Conservation (phyloP, 768 basidiomycete genomes). For the Mycena belliarum region DNA sequence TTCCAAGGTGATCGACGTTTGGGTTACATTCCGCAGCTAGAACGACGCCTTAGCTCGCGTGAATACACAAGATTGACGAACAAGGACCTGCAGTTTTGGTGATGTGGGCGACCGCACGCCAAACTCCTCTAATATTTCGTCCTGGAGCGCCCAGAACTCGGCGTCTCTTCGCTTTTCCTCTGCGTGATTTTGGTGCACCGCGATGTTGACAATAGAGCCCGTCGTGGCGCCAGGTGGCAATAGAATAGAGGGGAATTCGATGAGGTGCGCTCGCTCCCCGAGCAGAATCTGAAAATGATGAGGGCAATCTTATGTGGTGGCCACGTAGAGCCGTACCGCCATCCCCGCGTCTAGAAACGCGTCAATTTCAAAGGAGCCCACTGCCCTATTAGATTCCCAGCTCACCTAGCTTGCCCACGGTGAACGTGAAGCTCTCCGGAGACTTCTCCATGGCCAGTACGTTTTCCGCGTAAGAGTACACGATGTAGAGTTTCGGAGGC, state of each 20-base stretch:
- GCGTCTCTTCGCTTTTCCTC: slow-evolving; percentile 83
- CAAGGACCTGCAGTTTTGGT: slow-evolving; percentile 71
- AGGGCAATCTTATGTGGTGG: not conserved
- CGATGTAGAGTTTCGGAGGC: too few relatives aligned
- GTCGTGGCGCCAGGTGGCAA: slow-evolving; percentile 90
- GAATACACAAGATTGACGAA: not conserved
- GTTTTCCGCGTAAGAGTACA: too few relatives aligned
- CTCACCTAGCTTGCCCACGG: slow-evolving; percentile 93
- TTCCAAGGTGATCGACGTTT: slow-evolving; percentile 95
- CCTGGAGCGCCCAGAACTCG: slow-evolving; percentile 85
- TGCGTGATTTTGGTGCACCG: slow-evolving; percentile 81
- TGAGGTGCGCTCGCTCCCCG: slow-evolving; percentile 91
- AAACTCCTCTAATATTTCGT: slow-evolving; percentile 74
- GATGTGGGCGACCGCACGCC: slow-evolving; percentile 66
- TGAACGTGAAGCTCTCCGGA: slow-evolving; percentile 82
- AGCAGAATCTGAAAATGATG: slow-evolving; percentile 69
- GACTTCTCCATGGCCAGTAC: slow-evolving; percentile 15
- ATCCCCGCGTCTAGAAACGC: slow-evolving; percentile 77
- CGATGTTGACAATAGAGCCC: slow-evolving; percentile 96
- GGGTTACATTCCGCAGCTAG: slow-evolving; percentile 89
- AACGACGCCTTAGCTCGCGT: not conserved
- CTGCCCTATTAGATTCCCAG: slow-evolving; percentile 8
- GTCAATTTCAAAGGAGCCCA: slow-evolving; percentile 10
- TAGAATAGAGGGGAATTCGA: slow-evolving; percentile 96
- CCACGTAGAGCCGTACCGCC: slow-evolving; percentile 60